Conservation (phyloP, 2,329 filamentous ascomycete genomes). For the Pyrenophora teres region DNA sequence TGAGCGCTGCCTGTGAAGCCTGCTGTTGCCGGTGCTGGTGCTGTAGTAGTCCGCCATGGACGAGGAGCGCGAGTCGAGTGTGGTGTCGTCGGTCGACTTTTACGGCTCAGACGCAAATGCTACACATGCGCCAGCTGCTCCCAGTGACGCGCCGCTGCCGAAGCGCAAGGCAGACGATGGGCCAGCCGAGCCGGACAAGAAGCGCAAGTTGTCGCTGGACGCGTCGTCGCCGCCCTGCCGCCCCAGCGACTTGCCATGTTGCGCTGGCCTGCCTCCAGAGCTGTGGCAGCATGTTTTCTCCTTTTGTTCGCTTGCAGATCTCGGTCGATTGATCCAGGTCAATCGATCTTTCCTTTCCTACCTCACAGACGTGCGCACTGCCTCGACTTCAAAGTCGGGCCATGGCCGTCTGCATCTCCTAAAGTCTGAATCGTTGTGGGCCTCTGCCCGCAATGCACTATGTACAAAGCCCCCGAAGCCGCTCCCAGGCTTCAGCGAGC, state of each 20-base stretch:
- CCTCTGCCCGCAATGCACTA: constrained; percentile 67
- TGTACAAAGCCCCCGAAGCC: constrained; percentile 72
- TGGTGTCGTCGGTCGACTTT: constrained; percentile 45
- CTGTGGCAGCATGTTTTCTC: constrained; percentile 74
- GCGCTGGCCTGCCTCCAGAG: constrained; percentile 59
- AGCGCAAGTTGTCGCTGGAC: constrained; percentile 38
- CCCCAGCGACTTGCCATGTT: constrained; percentile 27
- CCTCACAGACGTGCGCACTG: constrained; percentile 45
- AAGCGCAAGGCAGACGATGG: constrained; percentile 46
- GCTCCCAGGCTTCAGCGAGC: constrained; percentile 66
- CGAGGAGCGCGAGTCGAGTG: constrained; percentile 39
- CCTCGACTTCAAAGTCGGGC: constrained; percentile 38
- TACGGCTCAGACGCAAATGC: constrained; percentile 37
- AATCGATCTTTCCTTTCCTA: constrained; percentile 67
- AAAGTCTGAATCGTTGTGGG: constrained; percentile 72
- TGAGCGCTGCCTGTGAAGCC: constrained; percentile 27
- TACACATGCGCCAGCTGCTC: constrained; percentile 13
- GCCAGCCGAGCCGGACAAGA: constrained; percentile 35
- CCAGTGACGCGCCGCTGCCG: constrained; percentile 14
- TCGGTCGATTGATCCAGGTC: constrained; percentile 69
- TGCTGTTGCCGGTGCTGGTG: neutral
- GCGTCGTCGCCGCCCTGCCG: constrained; percentile 14
- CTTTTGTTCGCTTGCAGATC: constrained; percentile 65
- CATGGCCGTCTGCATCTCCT: constrained; percentile 46
- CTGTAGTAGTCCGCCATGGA: constrained; percentile 29